Base-by-base conservation (phyloP, 2,329 filamentous ascomycete species). In the Fusarium zealandicum region DNA sequence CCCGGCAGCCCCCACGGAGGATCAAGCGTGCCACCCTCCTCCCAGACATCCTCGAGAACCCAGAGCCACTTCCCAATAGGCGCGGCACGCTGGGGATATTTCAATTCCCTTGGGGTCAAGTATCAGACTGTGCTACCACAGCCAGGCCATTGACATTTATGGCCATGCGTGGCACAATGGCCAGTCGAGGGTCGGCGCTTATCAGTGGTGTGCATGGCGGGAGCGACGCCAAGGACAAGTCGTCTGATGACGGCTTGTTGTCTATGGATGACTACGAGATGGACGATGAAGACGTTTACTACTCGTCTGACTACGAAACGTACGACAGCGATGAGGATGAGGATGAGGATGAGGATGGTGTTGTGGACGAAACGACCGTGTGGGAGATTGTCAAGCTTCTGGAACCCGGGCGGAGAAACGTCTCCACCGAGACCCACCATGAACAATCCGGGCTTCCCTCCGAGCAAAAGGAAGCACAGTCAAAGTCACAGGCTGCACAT, bases 51-150 rank as follows among this genome's bases (percentile, higher is more conserved):
- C 66, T 86, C 28, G 85, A 88, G 68, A 85, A 78, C 58, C 85
- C 85, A 4, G 73, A 82, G 65, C 84, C 84, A 30, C 73, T 88
- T 5, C 79, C 80, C 5, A 75, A 85, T 67, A 83, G 82, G 70
- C 77, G 80, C 35, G 83, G 78, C 11, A 86, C 83, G 10, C 76
- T 88, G 14, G 85, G 84, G 5, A 82, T 88, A 63, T 88, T 86
- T 73, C 82, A 86, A 63, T 87, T 87, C 60, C 83, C 85, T 3
- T 87, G 84, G 83, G 85, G 85, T 12, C 84, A 87, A 71, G 81
- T 73, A 63, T 87, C 84, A 16, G 84, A 87, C 69, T 78, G 77
- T 46, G 80, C 80, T 9, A 80, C 72, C 22, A 69, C 75, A 58
- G 69, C 72, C 48, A 70, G 70, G 8, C 72, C 70, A 28, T 70